These are phyloP conservation scores for Clavispora asparagi DNA, from an alignment of 805 yeast species.

Conservation along the genomic window DNA sequence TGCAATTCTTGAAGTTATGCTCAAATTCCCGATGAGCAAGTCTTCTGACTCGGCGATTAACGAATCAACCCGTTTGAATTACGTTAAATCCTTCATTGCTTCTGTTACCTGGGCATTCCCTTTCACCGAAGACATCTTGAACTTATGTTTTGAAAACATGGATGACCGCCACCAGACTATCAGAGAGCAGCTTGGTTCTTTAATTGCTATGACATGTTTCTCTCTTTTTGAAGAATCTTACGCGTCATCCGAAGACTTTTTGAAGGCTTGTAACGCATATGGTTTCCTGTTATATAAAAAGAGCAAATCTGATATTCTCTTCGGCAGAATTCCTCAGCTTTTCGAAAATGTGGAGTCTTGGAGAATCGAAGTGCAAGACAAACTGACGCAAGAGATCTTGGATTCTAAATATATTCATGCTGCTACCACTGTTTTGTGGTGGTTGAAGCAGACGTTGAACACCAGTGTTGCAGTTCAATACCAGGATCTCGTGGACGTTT, in stretches of 20 bases:
- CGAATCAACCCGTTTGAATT: constrained; percentile 56
- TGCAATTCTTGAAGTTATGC: constrained; percentile 40
- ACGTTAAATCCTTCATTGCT: constrained; percentile 47
- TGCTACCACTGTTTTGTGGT: constrained; percentile 58
- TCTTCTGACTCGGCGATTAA: constrained; percentile 58
- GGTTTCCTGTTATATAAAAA: constrained; percentile 4
- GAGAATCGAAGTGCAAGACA: constrained; percentile 29
- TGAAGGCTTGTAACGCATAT: constrained; percentile 25
- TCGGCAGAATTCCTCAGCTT: constrained; percentile 33
- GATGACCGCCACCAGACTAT: constrained; percentile 71
- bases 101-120: constrained; percentile 54
- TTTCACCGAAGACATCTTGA: constrained; percentile 38
- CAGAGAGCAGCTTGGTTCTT: constrained; percentile 59
- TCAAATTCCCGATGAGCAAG: constrained; percentile 42
- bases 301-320: constrained; percentile 20
- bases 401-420: constrained; percentile 58
- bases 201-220: constrained; percentile 45
- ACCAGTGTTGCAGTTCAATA: constrained; percentile 52
- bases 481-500: constrained; percentile 42
- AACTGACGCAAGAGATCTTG: constrained; percentile 51
- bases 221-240: constrained; percentile 40
- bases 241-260: constrained; percentile 33
- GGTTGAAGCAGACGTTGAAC: constrained; percentile 50
- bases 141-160: constrained; percentile 43
- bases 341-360: constrained; percentile 40